Percentiles rank a stretch among this genome's conserved stretches.
These are phyloP conservation scores for Arabidopsis lyrata DNA, from an alignment of 441 rosid genomes.

Conservation along the genomic window DNA sequence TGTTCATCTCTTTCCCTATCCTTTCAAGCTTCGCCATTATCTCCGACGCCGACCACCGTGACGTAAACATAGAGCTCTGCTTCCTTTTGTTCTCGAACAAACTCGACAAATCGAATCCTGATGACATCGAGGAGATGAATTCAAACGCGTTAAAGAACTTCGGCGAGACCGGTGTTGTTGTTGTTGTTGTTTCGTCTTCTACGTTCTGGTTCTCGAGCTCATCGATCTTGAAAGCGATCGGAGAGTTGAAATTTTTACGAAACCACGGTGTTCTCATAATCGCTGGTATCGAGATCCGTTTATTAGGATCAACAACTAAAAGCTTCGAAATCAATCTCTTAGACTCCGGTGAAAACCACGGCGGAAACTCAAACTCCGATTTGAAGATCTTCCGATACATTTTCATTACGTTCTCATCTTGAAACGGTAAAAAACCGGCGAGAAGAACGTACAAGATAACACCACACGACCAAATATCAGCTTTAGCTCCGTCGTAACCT, in stretches of 20 bases:
- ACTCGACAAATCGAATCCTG: constrained; percentile 79
- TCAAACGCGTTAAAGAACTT: constrained; percentile 85
- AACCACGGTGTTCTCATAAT: constrained; percentile 77
- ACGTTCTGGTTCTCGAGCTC: neutral
- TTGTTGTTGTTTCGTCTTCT: neutral
- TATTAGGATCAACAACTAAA: constrained; percentile 59
- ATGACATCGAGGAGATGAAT: constrained; percentile 85
- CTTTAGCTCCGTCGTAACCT: constrained; percentile 79
- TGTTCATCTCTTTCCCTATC: constrained; percentile 59
- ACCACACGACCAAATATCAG: constrained; percentile 90
- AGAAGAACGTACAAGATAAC: constrained; percentile 77
- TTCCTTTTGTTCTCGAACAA: constrained; percentile 68
- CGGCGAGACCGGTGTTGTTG: constrained; percentile 47
- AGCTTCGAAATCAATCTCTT: constrained; percentile 67
- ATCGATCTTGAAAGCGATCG: constrained; percentile 43
- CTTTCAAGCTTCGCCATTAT: constrained; percentile 67
- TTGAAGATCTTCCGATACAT: constrained; percentile 76
- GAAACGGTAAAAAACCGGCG: constrained; percentile 82
- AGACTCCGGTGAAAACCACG: constrained; percentile 72
- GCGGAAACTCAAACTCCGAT: constrained; percentile 69
- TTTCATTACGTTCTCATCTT: constrained; percentile 70
- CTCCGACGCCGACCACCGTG: constrained; percentile 57
- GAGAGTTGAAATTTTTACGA: constrained; percentile 49
- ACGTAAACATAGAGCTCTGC: constrained; percentile 69
- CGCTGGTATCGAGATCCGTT: constrained; percentile 65